phyloP scores from a whole-genome alignment of 805 yeast genomes.

The Cyberlindnera mississippiensis region DNA sequence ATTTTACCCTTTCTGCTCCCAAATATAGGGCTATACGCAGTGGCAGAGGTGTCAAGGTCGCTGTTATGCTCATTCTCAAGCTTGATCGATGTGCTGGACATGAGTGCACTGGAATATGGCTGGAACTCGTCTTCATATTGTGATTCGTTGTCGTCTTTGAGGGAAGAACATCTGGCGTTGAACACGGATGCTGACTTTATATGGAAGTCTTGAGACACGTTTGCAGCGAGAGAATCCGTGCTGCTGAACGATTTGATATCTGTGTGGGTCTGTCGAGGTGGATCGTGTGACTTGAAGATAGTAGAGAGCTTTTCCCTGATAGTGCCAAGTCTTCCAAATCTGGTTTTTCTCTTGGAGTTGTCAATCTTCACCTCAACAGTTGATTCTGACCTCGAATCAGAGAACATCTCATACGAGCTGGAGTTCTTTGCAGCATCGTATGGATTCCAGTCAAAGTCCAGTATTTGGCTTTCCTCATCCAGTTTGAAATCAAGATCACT shows the following conservation, averaged over 20 bases:
- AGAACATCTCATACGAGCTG: background rate
- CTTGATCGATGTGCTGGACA: too few relatives aligned
- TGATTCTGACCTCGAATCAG: background rate
- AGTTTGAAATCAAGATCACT: conserved; percentile 6
- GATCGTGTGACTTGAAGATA: background rate
- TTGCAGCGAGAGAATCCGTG: background rate
- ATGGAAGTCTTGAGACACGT: too few relatives aligned
- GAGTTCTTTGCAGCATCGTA: conserved; percentile 18
- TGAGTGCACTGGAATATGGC: too few relatives aligned
- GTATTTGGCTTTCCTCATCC: conserved; percentile 4
- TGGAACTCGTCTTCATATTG: too few relatives aligned
- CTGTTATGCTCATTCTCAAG: too few relatives aligned
- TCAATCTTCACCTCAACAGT: background rate
- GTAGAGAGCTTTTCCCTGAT: background rate
- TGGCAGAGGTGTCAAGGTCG: too few relatives aligned
- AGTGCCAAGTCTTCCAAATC: background rate
- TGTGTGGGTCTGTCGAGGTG: too few relatives aligned
- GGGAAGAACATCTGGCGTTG: too few relatives aligned
- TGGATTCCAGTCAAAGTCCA: conserved; percentile 19
- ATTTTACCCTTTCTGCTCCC: too few relatives aligned
- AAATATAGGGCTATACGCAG: too few relatives aligned
- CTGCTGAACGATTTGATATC: background rate
- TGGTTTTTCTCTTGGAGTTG: background rate
- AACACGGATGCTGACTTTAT: too few relatives aligned
- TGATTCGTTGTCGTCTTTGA: too few relatives aligned